Base-by-base conservation (phyloP, 441 rosid genomes). In the Biscutella laevigata region DNA sequence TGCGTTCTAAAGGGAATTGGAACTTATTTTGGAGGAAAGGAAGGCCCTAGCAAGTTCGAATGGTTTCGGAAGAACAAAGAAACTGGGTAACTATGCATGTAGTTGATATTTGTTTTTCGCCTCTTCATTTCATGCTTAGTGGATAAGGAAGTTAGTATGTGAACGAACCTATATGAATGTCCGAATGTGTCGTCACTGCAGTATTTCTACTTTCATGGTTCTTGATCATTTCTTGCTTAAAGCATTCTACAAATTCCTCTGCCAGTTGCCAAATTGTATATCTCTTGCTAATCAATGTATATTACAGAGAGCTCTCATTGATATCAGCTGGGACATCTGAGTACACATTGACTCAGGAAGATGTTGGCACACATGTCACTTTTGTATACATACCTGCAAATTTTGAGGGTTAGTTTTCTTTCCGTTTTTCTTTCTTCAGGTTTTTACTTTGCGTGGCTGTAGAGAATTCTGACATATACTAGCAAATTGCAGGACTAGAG, bases 41-140 rank as follows among this genome's bases (percentile, higher is more conserved):
- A 94, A 68, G 97, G 99, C 60, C 97, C 99, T 7, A 94, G 96
- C 88, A 88, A 83, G 81, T 94, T 86, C 64, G 81, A 94, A 43
- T 94, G 95, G 99, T 72, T 86, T 57, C 79, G 86, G 15, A 85
- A 88, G 74, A 77, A 73, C 67, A 78, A 66, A 60, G 87, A 86
- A 69, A 78, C 75, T 9, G 84, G 99, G 99, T 86, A 69, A 46
- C 19, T 37, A 38, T 43, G 25, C 33, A 39, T 49, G 30, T 13
- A 41, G 49, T n/a, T n/a, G n/a, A 35, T 55, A 13, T 46, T 9
- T 48, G 2, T 6, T 42, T 16, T 24, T 30, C 22, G 3, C 45
- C 22, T 22, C 4, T 53, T 43, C 17, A 45, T 52, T 30, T 25
- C 19, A 24, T 55, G 12, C 14, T 17, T 20, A 2, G 19, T 47